Conservation (phyloP, 2,329 filamentous ascomycete genomes). For the Colletotrichum phormii region DNA sequence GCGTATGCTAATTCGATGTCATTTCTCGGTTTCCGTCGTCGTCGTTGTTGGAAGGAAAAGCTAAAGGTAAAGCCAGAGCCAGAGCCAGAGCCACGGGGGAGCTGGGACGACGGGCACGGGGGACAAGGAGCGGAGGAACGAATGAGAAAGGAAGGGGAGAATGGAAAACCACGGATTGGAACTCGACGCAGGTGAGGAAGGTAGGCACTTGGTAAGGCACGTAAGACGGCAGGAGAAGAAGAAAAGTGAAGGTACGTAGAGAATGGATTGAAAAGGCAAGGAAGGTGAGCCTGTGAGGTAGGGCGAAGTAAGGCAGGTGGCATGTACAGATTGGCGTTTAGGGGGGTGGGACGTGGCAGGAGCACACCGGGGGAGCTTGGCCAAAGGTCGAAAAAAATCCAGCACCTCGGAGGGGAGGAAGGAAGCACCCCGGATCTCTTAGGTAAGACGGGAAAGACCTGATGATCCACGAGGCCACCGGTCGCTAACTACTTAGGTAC, state of each 20-base stretch:
- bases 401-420: background rate
- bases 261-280: conserved; percentile 3
- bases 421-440: background rate
- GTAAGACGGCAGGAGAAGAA: conserved; percentile 5
- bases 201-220: background rate
- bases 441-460: background rate
- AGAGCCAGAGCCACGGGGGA: background rate
- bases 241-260: conserved; percentile 26
- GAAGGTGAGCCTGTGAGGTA: background rate
- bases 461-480: background rate
- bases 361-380: conserved; percentile 9
- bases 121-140: conserved; percentile 21
- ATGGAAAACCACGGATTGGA: background rate
- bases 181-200: background rate
- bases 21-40: conserved; percentile 20
- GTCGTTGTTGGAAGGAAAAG: background rate
- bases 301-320: conserved; percentile 17
- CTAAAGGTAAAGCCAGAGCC: background rate
- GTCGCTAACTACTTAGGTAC: too few relatives aligned
- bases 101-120: background rate
- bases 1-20: conserved; percentile 17
- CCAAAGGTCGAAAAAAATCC: conserved; percentile 7
- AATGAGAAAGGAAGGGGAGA: background rate
- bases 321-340: conserved; percentile 15
- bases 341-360: background rate